These are phyloP conservation scores for Hanseniaspora lachancei DNA, from an alignment of 805 yeast species.

Conservation along the genomic window DNA sequence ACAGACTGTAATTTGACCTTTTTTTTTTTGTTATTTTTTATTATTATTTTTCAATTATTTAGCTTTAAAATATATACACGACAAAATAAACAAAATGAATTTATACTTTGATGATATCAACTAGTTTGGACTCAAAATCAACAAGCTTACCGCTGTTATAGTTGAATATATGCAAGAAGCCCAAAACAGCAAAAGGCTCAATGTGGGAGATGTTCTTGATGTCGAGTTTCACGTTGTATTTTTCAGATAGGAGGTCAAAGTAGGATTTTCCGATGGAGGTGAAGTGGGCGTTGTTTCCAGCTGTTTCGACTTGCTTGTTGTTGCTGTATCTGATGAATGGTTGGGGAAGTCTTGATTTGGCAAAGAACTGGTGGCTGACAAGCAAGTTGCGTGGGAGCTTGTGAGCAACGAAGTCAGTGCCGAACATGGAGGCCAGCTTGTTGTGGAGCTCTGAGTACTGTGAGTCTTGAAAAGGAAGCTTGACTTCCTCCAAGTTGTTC, in stretches of 20 bases:
- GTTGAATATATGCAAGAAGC: background rate
- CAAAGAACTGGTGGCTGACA: background rate
- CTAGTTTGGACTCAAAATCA: background rate
- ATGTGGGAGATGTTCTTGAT: background rate
- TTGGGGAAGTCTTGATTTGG: background rate
- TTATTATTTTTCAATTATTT: background rate
- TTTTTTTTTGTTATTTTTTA: no score
- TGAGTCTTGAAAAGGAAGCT: background rate
- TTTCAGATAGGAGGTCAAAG: background rate
- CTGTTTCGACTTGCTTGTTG: background rate
- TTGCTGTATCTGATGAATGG: conserved; percentile 3
- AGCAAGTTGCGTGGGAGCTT: background rate
- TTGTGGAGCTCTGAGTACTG: background rate
- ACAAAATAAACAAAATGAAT: background rate
- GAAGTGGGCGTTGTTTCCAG: conserved; percentile 4
- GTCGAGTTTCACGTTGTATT: background rate
- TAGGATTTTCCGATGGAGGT: background rate
- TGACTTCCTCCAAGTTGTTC: background rate
- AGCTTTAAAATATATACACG: background rate
- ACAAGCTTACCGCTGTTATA: background rate
- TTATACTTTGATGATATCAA: background rate
- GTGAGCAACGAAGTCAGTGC: background rate
- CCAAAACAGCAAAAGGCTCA: conserved; percentile 3
- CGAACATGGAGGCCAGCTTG: background rate
- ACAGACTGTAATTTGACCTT: background rate